Conservation (phyloP, 805 yeast genomes). For the Brettanomyces naardenensis region DNA sequence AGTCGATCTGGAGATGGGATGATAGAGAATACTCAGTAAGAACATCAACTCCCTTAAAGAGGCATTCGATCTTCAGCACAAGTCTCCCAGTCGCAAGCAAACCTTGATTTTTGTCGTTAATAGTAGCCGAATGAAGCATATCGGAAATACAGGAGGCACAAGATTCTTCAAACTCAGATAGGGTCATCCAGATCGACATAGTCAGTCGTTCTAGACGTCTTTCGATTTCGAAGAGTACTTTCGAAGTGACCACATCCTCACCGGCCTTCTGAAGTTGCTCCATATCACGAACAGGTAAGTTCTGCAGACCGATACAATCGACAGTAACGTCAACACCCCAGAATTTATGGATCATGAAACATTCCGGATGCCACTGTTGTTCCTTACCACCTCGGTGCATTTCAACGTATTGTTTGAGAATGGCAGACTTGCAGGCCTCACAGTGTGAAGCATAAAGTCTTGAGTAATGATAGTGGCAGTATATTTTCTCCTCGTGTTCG, state of each 20-base stretch:
- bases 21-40: conserved; percentile 18
- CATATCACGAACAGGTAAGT: conserved; percentile 2
- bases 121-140: conserved; percentile 80
- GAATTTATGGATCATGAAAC: conserved; percentile 94
- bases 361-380: conserved; percentile 99
- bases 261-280: conserved; percentile 3
- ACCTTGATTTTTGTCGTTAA: conserved; percentile 62
- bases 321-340: conserved; percentile 84
- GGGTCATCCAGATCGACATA: conserved; percentile 71
- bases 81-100: conserved; percentile 62
- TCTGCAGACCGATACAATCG: conserved; percentile 41
- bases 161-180: conserved; percentile 84
- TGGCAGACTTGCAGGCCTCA: conserved; percentile 88
- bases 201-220: conserved; percentile 50
- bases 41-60: conserved; percentile 68
- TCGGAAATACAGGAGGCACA: conserved; percentile 86
- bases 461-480: conserved; percentile 91
- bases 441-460: conserved; percentile 78
- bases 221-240: conserved; percentile 50
- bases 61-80: conserved; percentile 63
- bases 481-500: conserved; percentile 75
- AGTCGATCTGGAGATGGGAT: conserved; percentile 15
- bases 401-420: conserved; percentile 90
- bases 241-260: conserved; percentile 31
- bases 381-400: conserved; percentile 83